A percentile compares a stretch with the other conserved stretches of the same genome.
Evolutionary conservation across 2,329 filamentous ascomycete species (phyloP).

Genomic region (Bipolaris victoriae): DNA sequence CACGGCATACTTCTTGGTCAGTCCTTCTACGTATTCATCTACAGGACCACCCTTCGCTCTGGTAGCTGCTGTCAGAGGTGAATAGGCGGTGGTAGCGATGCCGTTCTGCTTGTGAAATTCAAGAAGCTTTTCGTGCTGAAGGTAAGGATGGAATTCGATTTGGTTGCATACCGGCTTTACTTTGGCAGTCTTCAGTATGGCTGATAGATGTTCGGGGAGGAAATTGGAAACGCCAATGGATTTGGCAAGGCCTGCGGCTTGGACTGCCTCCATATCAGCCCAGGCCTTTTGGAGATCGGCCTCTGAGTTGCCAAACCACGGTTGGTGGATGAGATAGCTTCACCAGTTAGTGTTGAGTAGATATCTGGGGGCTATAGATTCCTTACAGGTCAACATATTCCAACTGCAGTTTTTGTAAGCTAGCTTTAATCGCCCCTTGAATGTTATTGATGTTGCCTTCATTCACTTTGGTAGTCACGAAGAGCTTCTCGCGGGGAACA

Average conservation of each 20-base stretch:
- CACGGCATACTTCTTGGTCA: constrained; percentile 68
- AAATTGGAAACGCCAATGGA: constrained; percentile 69
- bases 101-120: constrained; percentile 58
- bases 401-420: constrained; percentile 65
- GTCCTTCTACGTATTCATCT: constrained; percentile 56
- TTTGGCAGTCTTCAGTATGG: constrained; percentile 59
- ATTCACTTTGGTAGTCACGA: constrained; percentile 63
- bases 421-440: constrained; percentile 60
- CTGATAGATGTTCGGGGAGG: constrained; percentile 60
- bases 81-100: constrained; percentile 57
- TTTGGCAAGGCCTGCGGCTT: constrained; percentile 62
- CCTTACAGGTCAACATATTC: constrained; percentile 67
- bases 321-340: constrained; percentile 67
- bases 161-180: constrained; percentile 69
- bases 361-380: no score
- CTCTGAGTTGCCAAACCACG: constrained; percentile 63
- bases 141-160: constrained; percentile 72
- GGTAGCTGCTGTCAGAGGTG: constrained; percentile 57
- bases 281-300: constrained; percentile 63
- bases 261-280: constrained; percentile 65
- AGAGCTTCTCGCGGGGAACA: constrained; percentile 56
- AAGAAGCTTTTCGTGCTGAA: constrained; percentile 66
- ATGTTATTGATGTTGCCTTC: constrained; percentile 60
- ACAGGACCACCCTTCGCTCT: constrained; percentile 63
- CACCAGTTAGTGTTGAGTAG: constrained; percentile 1